Conservation (phyloP, 2,329 filamentous ascomycete species). For the Cladosporium sp. region DNA sequence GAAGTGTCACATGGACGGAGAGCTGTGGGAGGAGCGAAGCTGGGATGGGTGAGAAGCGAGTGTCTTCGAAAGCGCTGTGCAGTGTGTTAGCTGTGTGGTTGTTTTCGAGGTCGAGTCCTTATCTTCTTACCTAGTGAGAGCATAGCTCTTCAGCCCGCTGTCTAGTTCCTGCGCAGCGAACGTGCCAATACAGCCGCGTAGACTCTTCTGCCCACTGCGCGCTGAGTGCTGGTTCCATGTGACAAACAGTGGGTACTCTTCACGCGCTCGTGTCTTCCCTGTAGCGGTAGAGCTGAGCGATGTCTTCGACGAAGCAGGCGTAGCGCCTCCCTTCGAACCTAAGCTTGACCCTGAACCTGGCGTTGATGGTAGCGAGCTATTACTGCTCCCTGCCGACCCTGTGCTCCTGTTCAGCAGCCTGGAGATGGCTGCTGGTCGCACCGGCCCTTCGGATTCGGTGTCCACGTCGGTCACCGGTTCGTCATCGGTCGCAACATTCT, state of each 20-base stretch:
- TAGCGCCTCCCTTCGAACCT: constrained; percentile 7
- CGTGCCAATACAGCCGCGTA: constrained; percentile 95
- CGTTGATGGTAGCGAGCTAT: constrained; percentile 33
- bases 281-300: constrained; percentile 18
- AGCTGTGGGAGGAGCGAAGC: constrained; percentile 68
- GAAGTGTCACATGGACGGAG: constrained; percentile 70
- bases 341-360: constrained; percentile 13
- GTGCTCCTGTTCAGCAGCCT: constrained; percentile 38
- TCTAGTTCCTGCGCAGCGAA: constrained; percentile 77
- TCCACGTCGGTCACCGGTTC: constrained; percentile 39
- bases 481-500: too few relatives aligned
- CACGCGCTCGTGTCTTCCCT: constrained; percentile 8
- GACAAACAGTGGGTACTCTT: constrained; percentile 75
- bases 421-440: constrained; percentile 46
- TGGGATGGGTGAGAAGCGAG: constrained; percentile 61
- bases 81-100: constrained; percentile 16
- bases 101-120: too few relatives aligned
- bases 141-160: constrained; percentile 74
- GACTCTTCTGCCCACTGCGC: constrained; percentile 59
- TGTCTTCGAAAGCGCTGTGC: constrained; percentile 62
- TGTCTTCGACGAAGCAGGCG: constrained; percentile 20
- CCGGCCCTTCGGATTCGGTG: constrained; percentile 28
- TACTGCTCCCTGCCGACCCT: constrained; percentile 29
- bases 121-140: constrained; percentile 68
- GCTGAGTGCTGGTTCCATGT: constrained; percentile 80